Base-by-base conservation (phyloP, 441 rosid species). In the Populus tomentosa region DNA sequence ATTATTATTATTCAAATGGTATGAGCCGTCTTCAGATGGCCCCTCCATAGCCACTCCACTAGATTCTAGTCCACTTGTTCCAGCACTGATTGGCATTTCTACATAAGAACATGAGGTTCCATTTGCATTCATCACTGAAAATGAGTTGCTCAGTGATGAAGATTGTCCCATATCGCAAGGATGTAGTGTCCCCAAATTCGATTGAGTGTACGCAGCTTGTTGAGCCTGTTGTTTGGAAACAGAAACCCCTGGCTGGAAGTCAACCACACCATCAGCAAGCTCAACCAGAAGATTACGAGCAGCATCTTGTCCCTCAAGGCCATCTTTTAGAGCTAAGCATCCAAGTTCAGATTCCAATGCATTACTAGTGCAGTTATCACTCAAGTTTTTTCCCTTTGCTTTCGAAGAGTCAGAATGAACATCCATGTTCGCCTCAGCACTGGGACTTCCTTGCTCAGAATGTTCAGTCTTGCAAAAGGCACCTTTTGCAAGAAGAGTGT, bases 11-110 rank as follows among this genome's bases (percentile, higher is more conserved):
- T 90, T 86, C 84, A 90, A 83, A 70, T 81, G 86, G 84, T 85
- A 91, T 1, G 88, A 84, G 72, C 87, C 83, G 71, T 90, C 97
- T 82, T 90, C 97, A 80, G 97, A 92, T 78, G 97, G 97, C 64
- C 95, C 98, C 85, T 93, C 98, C 88, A 85, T 79, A 69, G 97
- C 87, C 83, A 84, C 81, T 82, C 87, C 89, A 87, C 77, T 76
- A 28, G 80, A 63, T 76, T 84, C 87, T 23, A 78, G 78, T 78
- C 86, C 88, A 85, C 83, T 85, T 67, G 85, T 77, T 76, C 85
- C 87, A 74, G 71, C 75, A 75, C 77, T 82, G 36, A 78, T 70
- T 53, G 88, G 84, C 84, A 86, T 82, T 76, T 84, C 92, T 80
- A 71, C 82, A 80, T 73, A 87, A 70, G 90, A 82, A 81, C 87